Conservation (phyloP, 495 filamentous ascomycete genomes). For the Neurospora sp. region DNA sequence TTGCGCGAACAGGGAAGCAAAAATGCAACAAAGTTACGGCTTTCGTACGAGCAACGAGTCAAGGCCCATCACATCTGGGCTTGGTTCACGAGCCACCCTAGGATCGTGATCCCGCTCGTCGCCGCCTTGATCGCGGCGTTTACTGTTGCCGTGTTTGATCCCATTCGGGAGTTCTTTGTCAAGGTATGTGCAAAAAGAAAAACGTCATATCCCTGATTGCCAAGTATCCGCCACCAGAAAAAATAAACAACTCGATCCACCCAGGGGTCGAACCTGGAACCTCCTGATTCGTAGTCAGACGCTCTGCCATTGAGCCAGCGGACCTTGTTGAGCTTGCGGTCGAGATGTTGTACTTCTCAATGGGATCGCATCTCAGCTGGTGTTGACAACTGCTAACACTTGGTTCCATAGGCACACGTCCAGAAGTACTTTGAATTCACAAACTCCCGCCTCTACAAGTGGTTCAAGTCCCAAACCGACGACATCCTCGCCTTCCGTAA, state of each 20-base stretch:
- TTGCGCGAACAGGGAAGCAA: conserved; percentile 65
- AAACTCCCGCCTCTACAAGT: conserved; percentile 59
- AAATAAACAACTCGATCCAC: neutral
- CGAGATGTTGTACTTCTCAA: neutral
- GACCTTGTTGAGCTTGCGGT: neutral
- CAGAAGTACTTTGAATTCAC: conserved; percentile 63
- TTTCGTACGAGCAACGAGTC: conserved; percentile 70
- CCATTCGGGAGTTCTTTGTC: conserved; percentile 84
- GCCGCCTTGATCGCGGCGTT: conserved; percentile 73
- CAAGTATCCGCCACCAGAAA: neutral
- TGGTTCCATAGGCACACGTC: conserved; percentile 49
- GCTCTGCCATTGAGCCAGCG: neutral
- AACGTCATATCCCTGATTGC: neutral
- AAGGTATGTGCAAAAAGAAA: conserved; percentile 26
- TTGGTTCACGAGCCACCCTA: conserved; percentile 82
- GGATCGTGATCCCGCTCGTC: conserved; percentile 73
- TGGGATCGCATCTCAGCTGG: neutral
- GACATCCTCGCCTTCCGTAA: conserved; percentile 49
- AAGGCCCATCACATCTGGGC: conserved; percentile 72
- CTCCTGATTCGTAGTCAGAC: neutral
- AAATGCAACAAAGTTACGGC: conserved; percentile 58
- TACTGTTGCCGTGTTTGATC: conserved; percentile 87
- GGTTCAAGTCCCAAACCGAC: conserved; percentile 70
- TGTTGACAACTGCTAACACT: neutral
- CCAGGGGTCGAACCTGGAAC: neutral